Percentiles rank a stretch among this genome's conserved stretches.
Evolutionary conservation across 2,329 filamentous ascomycete genomes (phyloP).

Genomic region (Xylariaceae sp.): DNA sequence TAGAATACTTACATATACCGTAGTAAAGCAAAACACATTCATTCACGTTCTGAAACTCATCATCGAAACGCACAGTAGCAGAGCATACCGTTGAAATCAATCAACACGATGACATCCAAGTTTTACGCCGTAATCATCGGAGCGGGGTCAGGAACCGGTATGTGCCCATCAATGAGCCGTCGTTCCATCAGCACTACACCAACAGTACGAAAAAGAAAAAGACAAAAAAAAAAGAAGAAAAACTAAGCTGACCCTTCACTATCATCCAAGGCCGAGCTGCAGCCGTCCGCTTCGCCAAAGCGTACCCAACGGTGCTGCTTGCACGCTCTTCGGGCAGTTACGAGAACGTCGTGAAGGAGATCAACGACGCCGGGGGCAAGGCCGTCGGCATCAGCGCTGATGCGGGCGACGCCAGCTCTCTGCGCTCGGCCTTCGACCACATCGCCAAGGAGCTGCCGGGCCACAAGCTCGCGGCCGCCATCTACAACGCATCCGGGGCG

Average conservation of each 20-base stretch:
- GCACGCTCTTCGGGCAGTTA: slow-evolving; percentile 64
- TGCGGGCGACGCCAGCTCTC: slow-evolving; percentile 39
- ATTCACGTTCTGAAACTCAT: too few relatives aligned
- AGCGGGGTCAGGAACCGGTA: slow-evolving; percentile 40
- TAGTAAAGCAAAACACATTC: too few relatives aligned
- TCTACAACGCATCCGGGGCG: slow-evolving; percentile 64
- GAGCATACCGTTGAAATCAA: too few relatives aligned
- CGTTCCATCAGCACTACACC: neutral
- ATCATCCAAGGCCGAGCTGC: slow-evolving; percentile 35
- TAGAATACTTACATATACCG: too few relatives aligned
- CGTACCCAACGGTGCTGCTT: slow-evolving; percentile 70
- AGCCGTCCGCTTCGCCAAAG: slow-evolving; percentile 54
- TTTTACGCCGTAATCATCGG: slow-evolving; percentile 66
- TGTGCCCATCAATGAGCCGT: neutral
- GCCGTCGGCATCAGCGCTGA: slow-evolving; percentile 68
- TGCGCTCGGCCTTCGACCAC: slow-evolving; percentile 52
- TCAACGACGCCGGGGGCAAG: slow-evolving; percentile 61
- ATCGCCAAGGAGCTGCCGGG: slow-evolving; percentile 56
- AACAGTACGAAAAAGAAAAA: neutral
- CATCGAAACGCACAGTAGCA: too few relatives aligned
- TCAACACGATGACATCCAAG: slow-evolving; percentile 23
- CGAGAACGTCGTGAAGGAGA: slow-evolving; percentile 60
- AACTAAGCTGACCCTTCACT: neutral
- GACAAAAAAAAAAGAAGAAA: too few relatives aligned
- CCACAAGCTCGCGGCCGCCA: slow-evolving; percentile 56